Evolutionary conservation across 306 rosid genomes (phyloP), one percentile per base, ranked within the genome.

Genomic region (Vicia faba): DNA sequence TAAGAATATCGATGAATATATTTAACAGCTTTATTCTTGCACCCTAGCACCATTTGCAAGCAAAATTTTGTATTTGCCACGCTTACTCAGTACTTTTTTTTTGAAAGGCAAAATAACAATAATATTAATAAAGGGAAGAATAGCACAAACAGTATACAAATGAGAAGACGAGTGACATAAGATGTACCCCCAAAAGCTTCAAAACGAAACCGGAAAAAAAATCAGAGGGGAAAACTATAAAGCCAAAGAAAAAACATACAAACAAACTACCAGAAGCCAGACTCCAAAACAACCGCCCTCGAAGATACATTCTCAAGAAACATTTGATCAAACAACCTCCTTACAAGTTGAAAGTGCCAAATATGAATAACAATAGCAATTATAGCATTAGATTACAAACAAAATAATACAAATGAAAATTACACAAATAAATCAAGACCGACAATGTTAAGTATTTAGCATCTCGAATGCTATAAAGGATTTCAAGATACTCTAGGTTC

Each of bases 331-430:
- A 60, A 72, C 55, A 26, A 51, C 64, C 62, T 72, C 39, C 8
- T 49, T 39, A 6, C 15, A 70, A 46, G 60, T 20, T 59, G 16
- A 46, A 72, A 53, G 15, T 39, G n/a, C n/a, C n/a, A n/a, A n/a
- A 25, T 25, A 14, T 3, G 4, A 72, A n/a, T 12, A 31, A 31
- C 7, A 31, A 5, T 43, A 51, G 8, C 10, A 33, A 5, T 15
- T 16, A 36, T 5, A 51, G 39, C 61, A 72, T 28, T 38, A 63
- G 38, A 12, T 51, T 62, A 45, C 54, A 53, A 14, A 44, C 11
- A 29, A 31, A 7, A 44, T 4, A 11, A 23, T 54, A 55, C 13
- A 48, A 62, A 35, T 19, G 11, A n/a, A 45, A 46, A 5, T 28
- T 19, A 43, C 12, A 36, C 72, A 57, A 43, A 28, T 3, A 57